phyloP scores from a whole-genome alignment of 1,284 basidiomycete species.

The Malassezia caprae region DNA sequence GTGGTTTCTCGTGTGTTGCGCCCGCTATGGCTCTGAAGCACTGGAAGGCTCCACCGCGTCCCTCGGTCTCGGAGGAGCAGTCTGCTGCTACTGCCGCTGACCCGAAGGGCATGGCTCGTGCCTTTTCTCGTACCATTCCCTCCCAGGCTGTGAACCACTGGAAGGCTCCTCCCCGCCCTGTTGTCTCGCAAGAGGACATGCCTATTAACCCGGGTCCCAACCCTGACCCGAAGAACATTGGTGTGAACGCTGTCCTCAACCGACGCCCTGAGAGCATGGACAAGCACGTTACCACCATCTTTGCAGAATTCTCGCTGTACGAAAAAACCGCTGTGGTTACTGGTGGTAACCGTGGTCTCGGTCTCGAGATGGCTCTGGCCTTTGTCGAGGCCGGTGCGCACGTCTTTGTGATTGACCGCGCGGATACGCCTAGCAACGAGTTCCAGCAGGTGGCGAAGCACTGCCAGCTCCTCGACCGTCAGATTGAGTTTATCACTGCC shows the following conservation, averaged over 20 bases:
- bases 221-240: conserved; percentile 42
- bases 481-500: conserved; percentile 51
- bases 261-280: conserved; percentile 32
- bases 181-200: neutral
- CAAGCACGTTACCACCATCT: conserved; percentile 51
- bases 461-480: conserved; percentile 56
- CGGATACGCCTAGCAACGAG: conserved; percentile 58
- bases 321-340: conserved; percentile 60
- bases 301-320: conserved; percentile 63
- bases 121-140: conserved; percentile 1
- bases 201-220: conserved; percentile 37
- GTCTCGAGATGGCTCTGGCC: conserved; percentile 69
- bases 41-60: conserved; percentile 9
- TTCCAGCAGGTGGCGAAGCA: conserved; percentile 53
- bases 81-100: conserved; percentile 27
- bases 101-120: conserved; percentile 25
- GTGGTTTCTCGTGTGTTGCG: conserved; percentile 2
- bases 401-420: conserved; percentile 68
- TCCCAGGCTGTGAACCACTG: conserved; percentile 5
- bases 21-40: conserved; percentile 3
- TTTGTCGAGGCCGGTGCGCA: conserved; percentile 67
- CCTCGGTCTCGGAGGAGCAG: neutral
- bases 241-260: conserved; percentile 42
- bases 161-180: conserved; percentile 4
- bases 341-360: conserved; percentile 64